Evolutionary conservation across 176 grass and related monocot species (phyloP).

Genomic region (Aechmea fasciata): DNA sequence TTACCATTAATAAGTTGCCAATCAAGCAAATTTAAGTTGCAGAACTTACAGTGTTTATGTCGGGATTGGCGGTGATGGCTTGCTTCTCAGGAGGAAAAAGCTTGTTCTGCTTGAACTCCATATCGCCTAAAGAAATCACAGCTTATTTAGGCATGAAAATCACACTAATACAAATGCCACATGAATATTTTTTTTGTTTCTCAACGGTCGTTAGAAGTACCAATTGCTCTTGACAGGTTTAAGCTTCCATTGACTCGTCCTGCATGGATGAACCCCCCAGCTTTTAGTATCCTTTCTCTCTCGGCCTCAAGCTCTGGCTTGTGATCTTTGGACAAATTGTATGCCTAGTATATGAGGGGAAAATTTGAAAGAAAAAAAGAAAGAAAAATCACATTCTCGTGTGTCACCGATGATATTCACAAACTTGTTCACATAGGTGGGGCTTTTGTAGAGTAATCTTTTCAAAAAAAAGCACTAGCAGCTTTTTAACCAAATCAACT

Average conservation of each 20-base stretch:
- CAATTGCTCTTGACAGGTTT: slow-evolving; percentile 84
- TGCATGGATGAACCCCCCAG: slow-evolving; percentile 73
- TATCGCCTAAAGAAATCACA: slow-evolving; percentile 51
- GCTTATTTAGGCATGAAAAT: slow-evolving; percentile 7
- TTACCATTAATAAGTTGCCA: background rate
- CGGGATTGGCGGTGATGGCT: slow-evolving; percentile 81
- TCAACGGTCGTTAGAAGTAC: slow-evolving; percentile 21
- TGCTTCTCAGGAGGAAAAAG: slow-evolving; percentile 81
- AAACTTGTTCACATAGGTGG: background rate
- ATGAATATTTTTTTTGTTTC: background rate
- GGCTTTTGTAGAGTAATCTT: background rate
- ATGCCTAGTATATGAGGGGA: slow-evolving; percentile 39
- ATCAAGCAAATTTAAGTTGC: background rate
- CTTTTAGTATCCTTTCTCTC: slow-evolving; percentile 70
- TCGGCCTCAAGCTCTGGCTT: slow-evolving; percentile 80
- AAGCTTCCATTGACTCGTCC: slow-evolving; percentile 89
- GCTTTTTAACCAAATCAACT: too few species aligned
- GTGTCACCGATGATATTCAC: background rate
- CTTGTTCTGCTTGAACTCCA: slow-evolving; percentile 97
- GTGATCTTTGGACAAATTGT: slow-evolving; percentile 84
- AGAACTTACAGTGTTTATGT: slow-evolving; percentile 71
- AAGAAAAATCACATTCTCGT: background rate
- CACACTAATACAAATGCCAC: background rate
- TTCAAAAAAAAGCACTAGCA: too few species aligned
- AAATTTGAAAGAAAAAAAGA: background rate